Percentiles rank a stretch among this genome's conserved stretches.
These are phyloP conservation scores for Boechera retrofracta DNA, from an alignment of 345 rosid species.

Conservation along the genomic window DNA sequence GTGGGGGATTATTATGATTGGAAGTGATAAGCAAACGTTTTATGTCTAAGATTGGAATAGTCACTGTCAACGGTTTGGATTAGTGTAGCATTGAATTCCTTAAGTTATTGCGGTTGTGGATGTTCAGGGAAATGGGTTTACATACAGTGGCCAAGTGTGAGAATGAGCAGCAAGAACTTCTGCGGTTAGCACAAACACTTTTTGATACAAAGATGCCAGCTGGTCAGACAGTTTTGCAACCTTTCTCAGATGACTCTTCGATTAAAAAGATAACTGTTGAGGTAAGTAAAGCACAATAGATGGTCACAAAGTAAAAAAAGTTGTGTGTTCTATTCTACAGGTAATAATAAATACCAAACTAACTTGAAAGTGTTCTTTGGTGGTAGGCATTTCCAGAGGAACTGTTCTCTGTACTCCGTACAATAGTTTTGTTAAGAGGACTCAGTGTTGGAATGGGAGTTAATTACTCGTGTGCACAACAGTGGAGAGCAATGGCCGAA, in stretches of 20 bases:
- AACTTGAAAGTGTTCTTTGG: conserved; percentile 14
- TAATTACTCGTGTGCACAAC: conserved; percentile 83
- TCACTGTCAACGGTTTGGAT: conserved; percentile 1
- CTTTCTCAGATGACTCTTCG: conserved; percentile 83
- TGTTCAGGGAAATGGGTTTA: conserved; percentile 82
- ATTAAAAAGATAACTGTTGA: conserved; percentile 75
- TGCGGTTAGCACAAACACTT: conserved; percentile 79
- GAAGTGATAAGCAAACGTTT: conserved; percentile 1
- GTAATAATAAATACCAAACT: conserved; percentile 15
- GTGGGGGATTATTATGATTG: background rate
- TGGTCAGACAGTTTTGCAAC: conserved; percentile 80
- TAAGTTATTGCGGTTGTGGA: conserved; percentile 4
- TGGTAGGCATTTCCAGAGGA: conserved; percentile 90
- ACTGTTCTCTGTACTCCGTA: conserved; percentile 84
- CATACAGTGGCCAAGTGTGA: conserved; percentile 62
- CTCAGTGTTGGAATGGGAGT: conserved; percentile 90
- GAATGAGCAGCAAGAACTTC: conserved; percentile 73
- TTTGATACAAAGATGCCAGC: conserved; percentile 90
- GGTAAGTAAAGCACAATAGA: conserved; percentile 48
- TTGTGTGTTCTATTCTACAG: background rate
- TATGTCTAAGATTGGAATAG: conserved; percentile 7
- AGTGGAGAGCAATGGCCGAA: conserved; percentile 90
- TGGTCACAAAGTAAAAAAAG: background rate
- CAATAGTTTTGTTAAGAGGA: conserved; percentile 85
- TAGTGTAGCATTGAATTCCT: conserved; percentile 6